Base-by-base conservation (phyloP, 768 basidiomycete genomes). In the Pleurotus eryngii region DNA sequence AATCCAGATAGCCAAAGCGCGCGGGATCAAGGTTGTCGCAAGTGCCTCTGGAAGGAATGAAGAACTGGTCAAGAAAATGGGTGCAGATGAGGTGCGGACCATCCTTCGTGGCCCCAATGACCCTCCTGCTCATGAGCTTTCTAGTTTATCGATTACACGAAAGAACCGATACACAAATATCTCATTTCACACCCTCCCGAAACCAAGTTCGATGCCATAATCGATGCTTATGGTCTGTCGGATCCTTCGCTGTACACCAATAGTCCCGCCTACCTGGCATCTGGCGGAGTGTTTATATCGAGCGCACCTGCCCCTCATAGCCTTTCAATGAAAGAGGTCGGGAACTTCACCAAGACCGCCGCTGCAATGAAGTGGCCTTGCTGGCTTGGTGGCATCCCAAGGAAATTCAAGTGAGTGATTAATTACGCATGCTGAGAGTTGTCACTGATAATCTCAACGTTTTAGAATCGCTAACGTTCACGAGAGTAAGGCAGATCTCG, bases 1-100 rank as follows among this genome's bases (percentile, higher is more conserved):
- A 1, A 86, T 91, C 49, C 87, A 90, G 66, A 65, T 90, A 7
- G 87, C 89, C 5, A 91, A 90, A 64, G 76, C 81, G 1, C 74
- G 73, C 59, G 86, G 86, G 3, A 81, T 82, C 56, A 72, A 67
- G 50, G 87, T 90, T 3, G 72, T 80, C 1, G 81, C 81, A 0
- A 82, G 77, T 27, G 86, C 85, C 7, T 89, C 86, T 3, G 74
- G 65, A 1, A 81, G 77, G 66, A 90, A 89, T 59, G 79, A 81
- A 46, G 74, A 76, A 4, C 81, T 83, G 51, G 82, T 90, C 35
- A 79, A 77, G 8, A 61, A 63, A 1, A 62, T 86, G 37, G 90
- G 90, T 20, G 89, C 85, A 2, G 90, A 90, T 54, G 78, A 85
- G 71, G 85, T 84, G 55, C 17, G 75, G 61, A 43, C 8, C 48